Base-by-base conservation (phyloP, 345 rosid genomes). In the Hypericum perforatum region DNA sequence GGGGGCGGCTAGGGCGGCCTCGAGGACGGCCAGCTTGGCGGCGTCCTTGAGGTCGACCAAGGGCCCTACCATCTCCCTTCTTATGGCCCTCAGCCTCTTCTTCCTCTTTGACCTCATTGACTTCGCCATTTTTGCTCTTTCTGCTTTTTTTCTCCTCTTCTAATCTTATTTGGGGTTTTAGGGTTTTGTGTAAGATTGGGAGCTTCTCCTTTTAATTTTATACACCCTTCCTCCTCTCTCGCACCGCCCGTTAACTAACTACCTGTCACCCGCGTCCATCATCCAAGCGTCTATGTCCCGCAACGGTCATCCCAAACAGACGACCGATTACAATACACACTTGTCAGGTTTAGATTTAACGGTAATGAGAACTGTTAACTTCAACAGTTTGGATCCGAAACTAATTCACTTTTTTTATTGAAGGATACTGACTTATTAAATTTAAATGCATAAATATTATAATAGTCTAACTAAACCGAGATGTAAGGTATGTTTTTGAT, bases 21-120 rank as follows among this genome's bases (percentile, higher is more conserved):
- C 86, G 14, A 63, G 60, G 15, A 88, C 98, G 49, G 97, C 85
- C 55, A 81, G 52, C 71, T 92, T 92, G 38, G 95, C 98, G 9
- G 52, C 85, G 6, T 88, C 98, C 71, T 86, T 92, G 57, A 77
- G 74, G 37, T 71, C 75, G 59, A 81, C 78, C 32, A 70, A 39
- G 8, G 96, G 77, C 52, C 78, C 77, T 5, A 85, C 94, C 5
- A 92, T 63, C 41, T 88, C 98, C 59, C 97, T 82, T 65, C 90
- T 70, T 6, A 88, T 81, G 6, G 98, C 97, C 46, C 92, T 80
- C 41, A 92, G 80, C 81, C 98, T 78, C 86, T 92, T 92, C 78
- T 75, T 85, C 45, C 73, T 74, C 82, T 88, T 92, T 60, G 85
- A 87, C 67, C 98, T 80, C 87, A 92, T 76, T 0, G 98, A 92